A percentile compares a stretch with the other conserved stretches of the same genome.
Conservation (phyloP, 2,329 filamentous ascomycete species). For the Helicocarpus griseus region DNA sequence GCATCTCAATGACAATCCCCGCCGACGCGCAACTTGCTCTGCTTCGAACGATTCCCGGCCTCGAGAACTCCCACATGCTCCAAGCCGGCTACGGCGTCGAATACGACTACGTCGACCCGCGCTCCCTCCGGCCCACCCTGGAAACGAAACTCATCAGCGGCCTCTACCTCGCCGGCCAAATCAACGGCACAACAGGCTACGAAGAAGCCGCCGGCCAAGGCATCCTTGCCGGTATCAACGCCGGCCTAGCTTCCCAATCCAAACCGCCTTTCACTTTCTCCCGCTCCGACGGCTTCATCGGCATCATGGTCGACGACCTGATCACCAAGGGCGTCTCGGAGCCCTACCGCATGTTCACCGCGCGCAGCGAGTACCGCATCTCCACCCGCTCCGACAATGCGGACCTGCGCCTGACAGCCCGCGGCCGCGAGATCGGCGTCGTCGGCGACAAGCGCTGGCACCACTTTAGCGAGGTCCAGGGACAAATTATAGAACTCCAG, state of each 20-base stretch:
- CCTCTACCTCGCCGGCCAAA: slow-evolving; percentile 87
- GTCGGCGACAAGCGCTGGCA: slow-evolving; percentile 72
- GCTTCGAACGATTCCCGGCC: slow-evolving; percentile 74
- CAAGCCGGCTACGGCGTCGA: slow-evolving; percentile 96
- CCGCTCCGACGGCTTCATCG: slow-evolving; percentile 87
- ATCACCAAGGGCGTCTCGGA: slow-evolving; percentile 95
- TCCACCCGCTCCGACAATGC: slow-evolving; percentile 88
- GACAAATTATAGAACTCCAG: slow-evolving; percentile 59
- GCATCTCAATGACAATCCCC: slow-evolving; percentile 93
- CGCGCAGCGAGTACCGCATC: slow-evolving; percentile 90
- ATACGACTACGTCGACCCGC: slow-evolving; percentile 96
- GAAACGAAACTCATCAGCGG: slow-evolving; percentile 89
- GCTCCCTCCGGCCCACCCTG: slow-evolving; percentile 74
- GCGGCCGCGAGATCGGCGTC: slow-evolving; percentile 66
- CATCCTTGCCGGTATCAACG: slow-evolving; percentile 85
- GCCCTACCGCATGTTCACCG: slow-evolving; percentile 97
- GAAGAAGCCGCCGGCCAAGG: slow-evolving; percentile 95
- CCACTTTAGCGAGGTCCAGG: slow-evolving; percentile 54
- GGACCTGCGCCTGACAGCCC: slow-evolving; percentile 71
- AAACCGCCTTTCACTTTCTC: slow-evolving; percentile 59
- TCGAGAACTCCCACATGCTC: slow-evolving; percentile 84
- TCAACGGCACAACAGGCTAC: slow-evolving; percentile 96
- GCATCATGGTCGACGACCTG: slow-evolving; percentile 97
- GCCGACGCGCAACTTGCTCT: slow-evolving; percentile 75
- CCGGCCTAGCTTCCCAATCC: slow-evolving; percentile 65